phyloP scores from a whole-genome alignment of 129 eudicot genomes.

The carrot (Daucus carota) region DH1_v3.0 NC_030389.2:26272501-26273000 shows the following conservation, averaged over 20 bases:
- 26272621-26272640: neutral
- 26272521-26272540: neutral
- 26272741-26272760: conserved; percentile 23
- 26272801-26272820: conserved; percentile 51
- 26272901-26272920: conserved; percentile 2
- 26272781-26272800: conserved; percentile 60
- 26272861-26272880: conserved; percentile 40
- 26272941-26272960: neutral
- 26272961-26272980: neutral
- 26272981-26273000: neutral
- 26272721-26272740: neutral
- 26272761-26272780: conserved; percentile 32
- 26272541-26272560: neutral
- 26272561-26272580: neutral
- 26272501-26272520: neutral
- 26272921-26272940: neutral
- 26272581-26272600: neutral
- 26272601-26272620: neutral
- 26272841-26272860: conserved; percentile 47
- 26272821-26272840: conserved; percentile 39
- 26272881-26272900: conserved; percentile 23
- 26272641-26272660: neutral
- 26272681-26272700: neutral
- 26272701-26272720: neutral
- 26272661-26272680: neutral